These are phyloP conservation scores for Yamadazyma dendronema DNA, from an alignment of 1,139 yeast species.

Conservation along the genomic window DNA sequence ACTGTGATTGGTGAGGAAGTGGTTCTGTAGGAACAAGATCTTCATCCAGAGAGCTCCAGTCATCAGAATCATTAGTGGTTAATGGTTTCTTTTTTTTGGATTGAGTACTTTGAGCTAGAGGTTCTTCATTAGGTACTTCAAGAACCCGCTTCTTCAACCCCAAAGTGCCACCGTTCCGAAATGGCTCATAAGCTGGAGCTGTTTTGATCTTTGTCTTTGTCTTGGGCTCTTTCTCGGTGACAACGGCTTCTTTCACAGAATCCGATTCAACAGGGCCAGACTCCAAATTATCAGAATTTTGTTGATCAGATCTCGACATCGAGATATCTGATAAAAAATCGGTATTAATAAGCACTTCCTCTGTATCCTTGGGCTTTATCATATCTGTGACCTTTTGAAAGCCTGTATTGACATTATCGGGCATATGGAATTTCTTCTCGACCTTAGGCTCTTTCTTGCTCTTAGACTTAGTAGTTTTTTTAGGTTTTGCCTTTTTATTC, in stretches of 20 bases:
- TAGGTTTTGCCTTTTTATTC: constrained; percentile 17
- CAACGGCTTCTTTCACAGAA: no score
- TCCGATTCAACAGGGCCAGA: no score
- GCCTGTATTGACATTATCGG: constrained; percentile 73
- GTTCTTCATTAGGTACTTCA: neutral
- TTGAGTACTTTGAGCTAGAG: neutral
- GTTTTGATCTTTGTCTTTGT: no score
- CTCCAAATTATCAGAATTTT: neutral
- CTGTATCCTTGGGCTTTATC: constrained; percentile 24
- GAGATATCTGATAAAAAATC: constrained; percentile 2
- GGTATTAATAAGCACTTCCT: constrained; percentile 9
- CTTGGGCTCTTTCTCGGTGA: no score
- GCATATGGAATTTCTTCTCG: constrained; percentile 62
- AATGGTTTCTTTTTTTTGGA: neutral
- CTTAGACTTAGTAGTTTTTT: constrained; percentile 9
- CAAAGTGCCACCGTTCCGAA: neutral
- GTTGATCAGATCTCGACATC: neutral
- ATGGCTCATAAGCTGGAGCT: no score
- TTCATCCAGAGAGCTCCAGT: neutral
- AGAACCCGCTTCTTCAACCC: neutral
- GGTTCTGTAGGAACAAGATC: neutral
- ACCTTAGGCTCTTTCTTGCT: constrained; percentile 20
- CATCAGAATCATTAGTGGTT: neutral
- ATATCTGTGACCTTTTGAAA: constrained; percentile 57
- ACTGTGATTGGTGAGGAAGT: neutral